phyloP scores from a whole-genome alignment of 345 rosid genomes.

The Eucalyptus rudis region DNA sequence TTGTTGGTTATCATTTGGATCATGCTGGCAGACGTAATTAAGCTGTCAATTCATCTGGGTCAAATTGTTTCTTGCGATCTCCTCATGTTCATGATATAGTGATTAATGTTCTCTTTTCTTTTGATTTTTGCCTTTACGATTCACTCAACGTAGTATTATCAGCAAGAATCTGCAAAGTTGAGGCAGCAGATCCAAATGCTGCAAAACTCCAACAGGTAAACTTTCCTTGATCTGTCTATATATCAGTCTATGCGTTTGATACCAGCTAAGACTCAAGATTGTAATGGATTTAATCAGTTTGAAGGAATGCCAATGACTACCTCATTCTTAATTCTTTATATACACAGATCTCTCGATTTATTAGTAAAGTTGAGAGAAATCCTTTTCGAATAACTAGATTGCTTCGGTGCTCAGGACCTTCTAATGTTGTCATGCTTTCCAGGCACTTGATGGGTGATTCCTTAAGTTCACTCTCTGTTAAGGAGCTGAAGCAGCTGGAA shows the following conservation, averaged over 20 bases:
- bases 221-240: not conserved
- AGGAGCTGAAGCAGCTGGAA: conserved; percentile 94
- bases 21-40: not conserved
- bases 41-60: not conserved
- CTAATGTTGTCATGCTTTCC: not conserved
- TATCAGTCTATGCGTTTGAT: not conserved
- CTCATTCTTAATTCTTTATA: not conserved
- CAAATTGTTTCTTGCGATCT: not conserved
- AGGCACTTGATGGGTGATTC: conserved; percentile 97
- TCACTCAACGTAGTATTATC: conserved; percentile 53
- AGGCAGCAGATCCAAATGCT: conserved; percentile 88
- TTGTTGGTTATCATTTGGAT: not conserved
- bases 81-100: not conserved
- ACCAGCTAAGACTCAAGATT: not conserved
- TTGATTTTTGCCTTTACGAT: not conserved
- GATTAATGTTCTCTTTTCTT: not conserved
- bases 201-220: conserved; percentile 87
- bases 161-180: conserved; percentile 93
- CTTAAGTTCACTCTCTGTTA: conserved; percentile 61
- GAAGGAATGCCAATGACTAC: not conserved
- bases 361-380: not conserved
- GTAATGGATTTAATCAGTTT: not conserved
- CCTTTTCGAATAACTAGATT: not conserved
- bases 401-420: not conserved
- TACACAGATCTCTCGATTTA: not conserved